Evolutionary conservation across 208 protist genomes (phyloP), one percentile per base, ranked within the genome.

Genomic region (Strigomonas culicis): DNA sequence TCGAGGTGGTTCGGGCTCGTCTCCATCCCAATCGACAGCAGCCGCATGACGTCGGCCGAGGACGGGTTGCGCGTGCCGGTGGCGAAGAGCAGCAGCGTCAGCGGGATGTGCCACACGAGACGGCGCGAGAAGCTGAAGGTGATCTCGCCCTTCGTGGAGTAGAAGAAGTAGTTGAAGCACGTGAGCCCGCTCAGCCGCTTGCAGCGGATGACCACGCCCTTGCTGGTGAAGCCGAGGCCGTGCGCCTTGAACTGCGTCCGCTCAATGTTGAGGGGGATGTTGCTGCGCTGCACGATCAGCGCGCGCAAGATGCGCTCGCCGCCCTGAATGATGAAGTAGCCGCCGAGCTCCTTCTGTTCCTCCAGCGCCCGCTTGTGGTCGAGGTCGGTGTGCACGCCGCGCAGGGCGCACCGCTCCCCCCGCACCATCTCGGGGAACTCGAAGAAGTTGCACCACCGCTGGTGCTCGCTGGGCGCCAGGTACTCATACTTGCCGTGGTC

Each of bases 261-360:
- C 0, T 76, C 47, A 24, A 99, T 86, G 41, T 95, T 97, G 24
- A 99, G 82, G 4, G 97, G 81, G 36, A 98, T 91, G 81, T 99
- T 98, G 49, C 93, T 86, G 19, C 97, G 82, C 56, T 93, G 92
- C 77, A 97, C 86, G 43, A 99, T 78, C 24, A 99, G 75, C 44
- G 99, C 74, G 63, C 99, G 97, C 27, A 99, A 74, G 52, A 99
- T 90, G 44, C 98, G 98, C 80, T 99, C 99, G 22, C 95, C 87
- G 41, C 99, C 99, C 62, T 98, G 97, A 69, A 99, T 86, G 62
- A 99, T 91, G 73, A 99, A 99, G 90, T 99, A 99, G 21, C 98
- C 98, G 50, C 99, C 99, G n/a, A 97, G 52, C 80, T 99, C 98
- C 70, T 96, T 84, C 52, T 86, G 78, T 70, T 99, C 97, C 81